Conservation (phyloP, 192 early-diverging fungal genomes). For the Podila minutissima region DNA sequence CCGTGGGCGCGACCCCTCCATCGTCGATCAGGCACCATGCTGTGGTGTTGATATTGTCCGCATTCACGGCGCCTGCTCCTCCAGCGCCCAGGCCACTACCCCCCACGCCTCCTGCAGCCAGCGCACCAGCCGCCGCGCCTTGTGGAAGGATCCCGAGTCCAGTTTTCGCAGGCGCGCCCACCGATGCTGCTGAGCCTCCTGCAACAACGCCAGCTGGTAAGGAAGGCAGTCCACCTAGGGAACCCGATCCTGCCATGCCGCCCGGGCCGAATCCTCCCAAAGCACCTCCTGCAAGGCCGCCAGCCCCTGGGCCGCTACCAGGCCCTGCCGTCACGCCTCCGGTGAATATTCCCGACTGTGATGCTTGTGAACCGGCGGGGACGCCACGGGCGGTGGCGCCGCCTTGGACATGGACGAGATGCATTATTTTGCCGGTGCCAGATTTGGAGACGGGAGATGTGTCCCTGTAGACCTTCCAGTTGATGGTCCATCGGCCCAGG, state of each 20-base stretch:
- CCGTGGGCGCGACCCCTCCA: conserved; percentile 13
- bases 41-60: conserved; percentile 20
- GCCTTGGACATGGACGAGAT: conserved; percentile 46
- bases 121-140: conserved; percentile 9
- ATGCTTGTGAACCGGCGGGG: conserved; percentile 15
- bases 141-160: conserved; percentile 32
- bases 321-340: conserved; percentile 6
- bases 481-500: conserved; percentile 50
- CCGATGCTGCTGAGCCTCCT: neutral
- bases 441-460: conserved; percentile 45
- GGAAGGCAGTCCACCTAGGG: neutral
- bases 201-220: neutral
- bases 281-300: neutral
- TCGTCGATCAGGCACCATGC: conserved; percentile 50
- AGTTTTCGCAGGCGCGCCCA: conserved; percentile 19
- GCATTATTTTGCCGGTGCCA: conserved; percentile 51
- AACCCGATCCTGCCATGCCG: neutral
- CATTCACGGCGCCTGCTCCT: conserved; percentile 3
- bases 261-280: neutral
- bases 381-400: conserved; percentile 32
- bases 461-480: conserved; percentile 49
- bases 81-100: conserved; percentile 7
- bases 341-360: conserved; percentile 4
- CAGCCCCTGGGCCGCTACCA: neutral
- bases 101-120: conserved; percentile 2